Base-by-base conservation (phyloP, 805 yeast species). In the Teunomyces kruisii region DNA sequence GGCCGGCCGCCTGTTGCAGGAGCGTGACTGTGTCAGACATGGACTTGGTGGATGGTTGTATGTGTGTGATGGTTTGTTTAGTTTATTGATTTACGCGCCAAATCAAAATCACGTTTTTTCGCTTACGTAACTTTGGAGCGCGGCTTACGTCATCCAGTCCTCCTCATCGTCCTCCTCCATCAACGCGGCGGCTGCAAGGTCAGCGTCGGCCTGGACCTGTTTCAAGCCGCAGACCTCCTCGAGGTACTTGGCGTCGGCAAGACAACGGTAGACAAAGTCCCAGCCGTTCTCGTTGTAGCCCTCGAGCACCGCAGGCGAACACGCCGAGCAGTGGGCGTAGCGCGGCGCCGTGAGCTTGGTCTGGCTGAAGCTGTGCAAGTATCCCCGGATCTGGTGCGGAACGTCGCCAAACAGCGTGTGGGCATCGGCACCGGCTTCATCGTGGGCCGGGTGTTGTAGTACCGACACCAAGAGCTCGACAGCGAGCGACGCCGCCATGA, bases 361-460 rank as follows among this genome's bases (percentile, higher is more conserved):
- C 12, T 81, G 82, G 38, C 77, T 77, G 54, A 84, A 88, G 40
- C 74, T 75, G 53, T 78, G 80, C 28, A 95, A 65, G 58, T 84
- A 92, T 0, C 98, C 99, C 48, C 99, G 74, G 16, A 94, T 71
- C 61, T 95, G 99, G 63, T 92, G 99, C 0, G 97, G 96, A 2
- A 83, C 65, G 1, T 76, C 78, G 0, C 97, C 96, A 17, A 92
- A 56, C 38, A 46, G 45, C 0, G 77, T 64, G 1, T 78, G 69
- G 10, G 57, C 55, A 5, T 54, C 63, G 48, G 55, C 76, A 10
- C 66, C 72, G 0, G 83, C 83, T 19, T 58, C 54, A 17, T 77
- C 78, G 15, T 71, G 70, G 5, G 65, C 60, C 0, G 81, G 81
- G 53, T 84, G 85, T 61, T 92, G 97, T 32, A 88, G 55, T 0